phyloP scores from a whole-genome alignment of 225 moss, liverwort and hornwort genomes.

The Bryum argenteum region DNA sequence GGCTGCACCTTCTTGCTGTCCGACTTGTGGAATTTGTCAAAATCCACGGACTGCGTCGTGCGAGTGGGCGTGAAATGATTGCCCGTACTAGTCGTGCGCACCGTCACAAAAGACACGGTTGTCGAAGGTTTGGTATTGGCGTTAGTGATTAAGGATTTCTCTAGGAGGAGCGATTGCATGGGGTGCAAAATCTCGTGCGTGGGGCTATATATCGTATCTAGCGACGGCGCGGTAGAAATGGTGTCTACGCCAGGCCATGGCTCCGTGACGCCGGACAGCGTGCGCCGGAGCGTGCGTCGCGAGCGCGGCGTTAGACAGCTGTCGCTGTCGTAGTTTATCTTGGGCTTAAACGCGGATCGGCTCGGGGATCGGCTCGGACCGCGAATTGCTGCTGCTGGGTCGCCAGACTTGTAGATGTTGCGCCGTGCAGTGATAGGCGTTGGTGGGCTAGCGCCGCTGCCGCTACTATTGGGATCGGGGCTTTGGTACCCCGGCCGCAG shows the following conservation, averaged over 20 bases:
- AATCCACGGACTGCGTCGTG: constrained; percentile 27
- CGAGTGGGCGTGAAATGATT: not conserved
- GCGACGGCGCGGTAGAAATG: constrained; percentile 9
- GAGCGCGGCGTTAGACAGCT: constrained; percentile 50
- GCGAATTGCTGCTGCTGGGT: not conserved
- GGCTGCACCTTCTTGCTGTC: not conserved
- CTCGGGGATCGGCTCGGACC: not conserved
- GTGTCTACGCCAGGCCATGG: constrained; percentile 35
- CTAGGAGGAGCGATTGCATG: constrained; percentile 51
- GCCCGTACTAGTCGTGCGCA: constrained; percentile 17
- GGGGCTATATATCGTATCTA: constrained; percentile 50
- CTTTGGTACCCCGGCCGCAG: constrained; percentile 33
- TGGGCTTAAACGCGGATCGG: constrained; percentile 14
- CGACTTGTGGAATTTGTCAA: constrained; percentile 1
- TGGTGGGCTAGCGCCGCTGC: too few species aligned
- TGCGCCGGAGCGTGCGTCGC: constrained; percentile 53
- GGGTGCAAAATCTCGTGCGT: constrained; percentile 63
- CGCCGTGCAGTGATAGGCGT: not conserved
- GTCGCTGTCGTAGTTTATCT: constrained; percentile 38
- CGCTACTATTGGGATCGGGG: constrained; percentile 10
- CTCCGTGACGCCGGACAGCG: constrained; percentile 28
- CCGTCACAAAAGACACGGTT: constrained; percentile 9
- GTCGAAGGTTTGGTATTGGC: not conserved
- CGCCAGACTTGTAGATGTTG: not conserved
- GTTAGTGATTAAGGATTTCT: constrained; percentile 16